A percentile compares a stretch with the other conserved stretches of the same genome.
phyloP scores from a whole-genome alignment of 805 yeast genomes.

The Tetrapisispora phaffii region DNA sequence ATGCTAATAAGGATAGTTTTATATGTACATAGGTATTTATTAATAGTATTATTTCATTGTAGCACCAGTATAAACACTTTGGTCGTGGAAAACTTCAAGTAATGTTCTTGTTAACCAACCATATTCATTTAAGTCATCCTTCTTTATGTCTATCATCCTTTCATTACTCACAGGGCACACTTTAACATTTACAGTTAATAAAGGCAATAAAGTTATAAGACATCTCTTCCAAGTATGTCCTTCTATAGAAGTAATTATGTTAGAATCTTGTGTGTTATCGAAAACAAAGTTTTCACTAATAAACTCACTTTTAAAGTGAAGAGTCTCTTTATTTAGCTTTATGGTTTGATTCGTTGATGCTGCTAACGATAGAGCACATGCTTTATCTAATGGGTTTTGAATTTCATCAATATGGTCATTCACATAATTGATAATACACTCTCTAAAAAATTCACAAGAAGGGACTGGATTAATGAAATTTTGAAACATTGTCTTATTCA shows the following conservation, averaged over 20 bases:
- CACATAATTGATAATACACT: slow-evolving; percentile 23
- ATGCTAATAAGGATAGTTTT: not conserved
- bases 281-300: slow-evolving; percentile 22
- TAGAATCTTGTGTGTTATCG: slow-evolving; percentile 8
- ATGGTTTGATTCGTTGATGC: slow-evolving; percentile 6
- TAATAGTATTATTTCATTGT: slow-evolving; percentile 7
- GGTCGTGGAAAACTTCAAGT: slow-evolving; percentile 16
- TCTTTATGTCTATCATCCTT: slow-evolving; percentile 23
- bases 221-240: slow-evolving; percentile 33
- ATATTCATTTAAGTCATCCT: slow-evolving; percentile 21
- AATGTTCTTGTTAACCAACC: slow-evolving; percentile 30
- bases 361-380: slow-evolving; percentile 18
- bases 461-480: slow-evolving; percentile 13
- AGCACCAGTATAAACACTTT: slow-evolving; percentile 25
- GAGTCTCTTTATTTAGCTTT: slow-evolving; percentile 4
- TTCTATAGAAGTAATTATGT: slow-evolving; percentile 19
- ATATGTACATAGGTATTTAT: not conserved
- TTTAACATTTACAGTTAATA: slow-evolving; percentile 28
- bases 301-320: slow-evolving; percentile 20
- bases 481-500: slow-evolving; percentile 16
- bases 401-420: slow-evolving; percentile 10
- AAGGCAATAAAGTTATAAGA: slow-evolving; percentile 31
- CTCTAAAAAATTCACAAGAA: slow-evolving; percentile 14
- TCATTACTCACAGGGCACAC: slow-evolving; percentile 30
- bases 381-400: slow-evolving; percentile 19